phyloP scores from a whole-genome alignment of 495 filamentous ascomycete genomes.

The Daldinia decipiens region DNA sequence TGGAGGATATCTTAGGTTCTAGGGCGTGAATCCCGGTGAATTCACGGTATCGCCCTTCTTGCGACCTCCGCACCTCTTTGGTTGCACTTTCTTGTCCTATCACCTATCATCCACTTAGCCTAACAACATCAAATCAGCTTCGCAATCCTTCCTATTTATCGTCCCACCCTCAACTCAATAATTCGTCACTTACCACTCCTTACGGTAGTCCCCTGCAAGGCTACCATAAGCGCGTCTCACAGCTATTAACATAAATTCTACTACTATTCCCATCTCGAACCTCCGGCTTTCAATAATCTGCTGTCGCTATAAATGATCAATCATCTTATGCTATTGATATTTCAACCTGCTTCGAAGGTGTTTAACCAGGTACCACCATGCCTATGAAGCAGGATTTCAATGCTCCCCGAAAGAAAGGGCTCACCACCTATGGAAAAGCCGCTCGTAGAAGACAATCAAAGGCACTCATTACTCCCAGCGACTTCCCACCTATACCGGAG shows the following conservation, averaged over 20 bases:
- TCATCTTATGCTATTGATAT: background rate
- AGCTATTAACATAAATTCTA: constrained; percentile 14
- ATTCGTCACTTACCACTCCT: constrained; percentile 5
- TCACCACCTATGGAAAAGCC: constrained; percentile 56
- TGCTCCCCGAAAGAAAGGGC: constrained; percentile 50
- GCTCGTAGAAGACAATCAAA: constrained; percentile 46
- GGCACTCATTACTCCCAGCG: constrained; percentile 39
- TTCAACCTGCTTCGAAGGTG: constrained; percentile 7
- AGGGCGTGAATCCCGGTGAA: constrained; percentile 20
- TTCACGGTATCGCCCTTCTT: background rate
- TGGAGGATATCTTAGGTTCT: too few relatives aligned
- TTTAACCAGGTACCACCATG: constrained; percentile 39
- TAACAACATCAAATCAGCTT: constrained; percentile 11
- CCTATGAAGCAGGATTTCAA: constrained; percentile 49
- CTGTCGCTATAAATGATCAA: constrained; percentile 26
- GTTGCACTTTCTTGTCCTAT: constrained; percentile 7
- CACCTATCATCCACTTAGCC: background rate
- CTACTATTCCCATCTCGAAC: background rate
- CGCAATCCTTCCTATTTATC: constrained; percentile 17
- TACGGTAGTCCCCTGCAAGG: constrained; percentile 24
- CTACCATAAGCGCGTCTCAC: constrained; percentile 35
- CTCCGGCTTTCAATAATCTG: background rate
- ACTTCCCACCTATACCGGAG: constrained; percentile 46
- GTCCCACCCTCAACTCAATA: constrained; percentile 14
- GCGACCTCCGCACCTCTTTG: constrained; percentile 19